Percentiles rank a stretch among this genome's conserved stretches.
phyloP scores from a whole-genome alignment of 2,329 filamentous ascomycete genomes.

The Volutella citrinella region DNA sequence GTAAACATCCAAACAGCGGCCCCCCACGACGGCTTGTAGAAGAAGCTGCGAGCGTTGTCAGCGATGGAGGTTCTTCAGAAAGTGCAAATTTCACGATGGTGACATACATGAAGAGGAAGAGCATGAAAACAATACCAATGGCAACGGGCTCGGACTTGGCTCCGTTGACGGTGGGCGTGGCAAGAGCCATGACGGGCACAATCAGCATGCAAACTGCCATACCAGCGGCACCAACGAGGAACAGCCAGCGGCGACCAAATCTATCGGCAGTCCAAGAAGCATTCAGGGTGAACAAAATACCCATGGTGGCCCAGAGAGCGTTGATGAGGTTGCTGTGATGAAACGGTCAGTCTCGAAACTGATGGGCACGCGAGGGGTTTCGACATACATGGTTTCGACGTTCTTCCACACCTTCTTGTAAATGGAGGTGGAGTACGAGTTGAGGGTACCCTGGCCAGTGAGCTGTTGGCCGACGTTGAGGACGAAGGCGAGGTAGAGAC shows the following conservation, averaged over 20 bases:
- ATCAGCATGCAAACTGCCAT: constrained; percentile 70
- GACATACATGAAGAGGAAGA: constrained; percentile 56
- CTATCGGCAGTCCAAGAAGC: constrained; percentile 71
- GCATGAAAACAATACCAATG: constrained; percentile 65
- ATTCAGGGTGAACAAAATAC: constrained; percentile 70
- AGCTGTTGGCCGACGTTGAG: constrained; percentile 71
- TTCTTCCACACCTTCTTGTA: constrained; percentile 67
- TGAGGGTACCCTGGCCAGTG: constrained; percentile 69
- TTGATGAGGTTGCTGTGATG: constrained; percentile 62
- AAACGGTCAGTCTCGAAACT: not conserved
- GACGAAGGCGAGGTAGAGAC: constrained; percentile 61
- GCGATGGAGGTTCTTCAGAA: not conserved
- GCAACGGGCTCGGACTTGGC: constrained; percentile 57
- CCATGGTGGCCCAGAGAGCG: constrained; percentile 69
- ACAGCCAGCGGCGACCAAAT: constrained; percentile 66
- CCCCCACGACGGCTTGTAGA: constrained; percentile 69
- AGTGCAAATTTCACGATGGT: no score
- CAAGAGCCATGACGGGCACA: constrained; percentile 44
- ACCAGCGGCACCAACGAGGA: constrained; percentile 65
- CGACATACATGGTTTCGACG: constrained; percentile 47
- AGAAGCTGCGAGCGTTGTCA: constrained; percentile 38
- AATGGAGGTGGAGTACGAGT: constrained; percentile 70
- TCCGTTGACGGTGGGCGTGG: constrained; percentile 51
- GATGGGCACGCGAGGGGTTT: no score
- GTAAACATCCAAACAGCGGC: constrained; percentile 72